Evolutionary conservation across 306 rosid species (phyloP).

Genomic region (Carpinus viminea): DNA sequence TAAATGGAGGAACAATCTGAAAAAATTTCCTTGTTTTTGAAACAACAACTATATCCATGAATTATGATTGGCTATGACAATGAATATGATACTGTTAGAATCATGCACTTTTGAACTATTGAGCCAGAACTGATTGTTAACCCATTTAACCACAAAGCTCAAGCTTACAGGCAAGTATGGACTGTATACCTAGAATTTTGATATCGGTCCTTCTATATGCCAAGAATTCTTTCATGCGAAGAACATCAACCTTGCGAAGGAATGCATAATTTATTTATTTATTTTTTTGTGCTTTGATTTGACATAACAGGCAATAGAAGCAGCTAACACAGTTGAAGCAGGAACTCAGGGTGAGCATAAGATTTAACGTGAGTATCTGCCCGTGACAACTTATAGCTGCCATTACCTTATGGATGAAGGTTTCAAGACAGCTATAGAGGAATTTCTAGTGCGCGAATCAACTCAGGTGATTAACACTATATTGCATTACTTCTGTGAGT

Average conservation of each 20-base stretch:
- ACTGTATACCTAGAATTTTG: not conserved
- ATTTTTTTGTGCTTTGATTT: slow-evolving; percentile 2
- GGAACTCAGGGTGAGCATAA: slow-evolving; percentile 99
- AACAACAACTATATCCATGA: not conserved
- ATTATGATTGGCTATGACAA: not conserved
- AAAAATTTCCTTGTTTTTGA: not conserved
- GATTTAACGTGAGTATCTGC: slow-evolving; percentile 92
- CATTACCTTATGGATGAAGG: slow-evolving; percentile 71
- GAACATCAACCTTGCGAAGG: not conserved
- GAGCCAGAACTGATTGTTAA: not conserved
- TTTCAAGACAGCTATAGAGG: slow-evolving; percentile 64
- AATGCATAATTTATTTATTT: not conserved
- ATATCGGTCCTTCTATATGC: not conserved
- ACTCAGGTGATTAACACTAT: slow-evolving; percentile 58
- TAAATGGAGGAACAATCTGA: not conserved
- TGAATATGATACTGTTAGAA: not conserved
- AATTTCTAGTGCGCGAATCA: slow-evolving; percentile 75
- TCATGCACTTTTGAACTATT: not conserved
- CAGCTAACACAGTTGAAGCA: slow-evolving; percentile 93
- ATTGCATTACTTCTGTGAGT: not conserved
- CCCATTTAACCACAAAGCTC: not conserved
- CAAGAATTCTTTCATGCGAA: not conserved
- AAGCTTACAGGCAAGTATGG: not conserved
- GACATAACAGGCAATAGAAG: slow-evolving; percentile 82
- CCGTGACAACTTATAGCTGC: slow-evolving; percentile 84